Evolutionary conservation across 441 rosid species (phyloP).

Genomic region (Adansonia rubrostipa): DNA sequence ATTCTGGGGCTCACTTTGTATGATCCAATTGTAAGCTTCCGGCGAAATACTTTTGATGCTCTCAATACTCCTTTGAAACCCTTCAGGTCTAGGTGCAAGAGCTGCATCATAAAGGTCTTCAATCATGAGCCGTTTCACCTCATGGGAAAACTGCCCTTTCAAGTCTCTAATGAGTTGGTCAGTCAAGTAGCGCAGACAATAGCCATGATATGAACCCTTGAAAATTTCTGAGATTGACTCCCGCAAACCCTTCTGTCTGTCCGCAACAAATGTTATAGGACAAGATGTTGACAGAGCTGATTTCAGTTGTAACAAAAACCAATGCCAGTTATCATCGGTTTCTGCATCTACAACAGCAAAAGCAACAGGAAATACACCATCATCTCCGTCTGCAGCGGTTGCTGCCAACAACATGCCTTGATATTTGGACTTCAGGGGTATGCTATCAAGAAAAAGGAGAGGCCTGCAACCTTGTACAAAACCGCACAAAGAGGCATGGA

Average conservation of each 20-base stretch:
- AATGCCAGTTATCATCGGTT: conserved; percentile 80
- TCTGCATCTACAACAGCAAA: conserved; percentile 84
- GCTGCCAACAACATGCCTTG: conserved; percentile 83
- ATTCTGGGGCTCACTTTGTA: conserved; percentile 77
- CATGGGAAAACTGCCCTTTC: conserved; percentile 89
- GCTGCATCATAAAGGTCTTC: conserved; percentile 81
- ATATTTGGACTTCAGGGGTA: conserved; percentile 81
- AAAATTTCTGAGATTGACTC: conserved; percentile 73
- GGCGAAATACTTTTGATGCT: conserved; percentile 75
- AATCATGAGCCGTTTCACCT: conserved; percentile 72
- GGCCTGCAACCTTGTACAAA: conserved; percentile 86
- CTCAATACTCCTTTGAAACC: conserved; percentile 61
- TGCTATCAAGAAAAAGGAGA: conserved; percentile 80
- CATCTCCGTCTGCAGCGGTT: conserved; percentile 83
- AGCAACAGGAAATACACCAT: conserved; percentile 81
- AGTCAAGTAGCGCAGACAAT: conserved; percentile 69
- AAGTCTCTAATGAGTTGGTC: conserved; percentile 79
- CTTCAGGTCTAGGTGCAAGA: conserved; percentile 59
- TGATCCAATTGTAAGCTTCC: conserved; percentile 84
- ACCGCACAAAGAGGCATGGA: conserved; percentile 78
- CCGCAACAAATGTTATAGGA: conserved; percentile 83
- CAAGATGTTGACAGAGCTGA: conserved; percentile 62
- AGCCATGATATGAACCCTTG: conserved; percentile 64
- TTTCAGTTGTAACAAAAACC: conserved; percentile 86
- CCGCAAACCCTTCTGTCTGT: conserved; percentile 70